Percentiles rank a stretch among this genome's conserved stretches.
phyloP scores from a whole-genome alignment of 257 asterid species.

The Scutellaria baicalensis region DNA sequence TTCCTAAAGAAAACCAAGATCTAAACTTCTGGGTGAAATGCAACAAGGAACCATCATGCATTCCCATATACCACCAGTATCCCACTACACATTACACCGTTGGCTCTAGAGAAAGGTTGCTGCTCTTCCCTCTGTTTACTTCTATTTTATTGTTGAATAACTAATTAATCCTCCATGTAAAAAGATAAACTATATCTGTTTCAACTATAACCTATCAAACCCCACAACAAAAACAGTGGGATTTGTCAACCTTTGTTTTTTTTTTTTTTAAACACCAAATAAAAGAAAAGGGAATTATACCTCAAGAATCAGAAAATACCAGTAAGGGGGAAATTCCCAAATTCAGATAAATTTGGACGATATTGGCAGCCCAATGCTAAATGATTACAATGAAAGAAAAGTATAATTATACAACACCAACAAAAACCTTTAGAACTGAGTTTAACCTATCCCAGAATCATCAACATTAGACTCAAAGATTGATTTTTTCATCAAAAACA shows the following conservation, averaged over 20 bases:
- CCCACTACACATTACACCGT: conserved; percentile 29
- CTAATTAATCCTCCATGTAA: conserved; percentile 2
- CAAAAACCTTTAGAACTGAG: conserved; percentile 16
- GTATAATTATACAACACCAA: conserved; percentile 13
- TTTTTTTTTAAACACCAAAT: conserved; percentile 1
- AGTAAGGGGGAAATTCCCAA: conserved; percentile 6
- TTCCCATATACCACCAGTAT: conserved; percentile 53
- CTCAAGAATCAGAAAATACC: conserved; percentile 32
- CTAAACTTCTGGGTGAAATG: conserved; percentile 59
- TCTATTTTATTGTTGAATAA: background rate
- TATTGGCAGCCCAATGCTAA: conserved; percentile 30
- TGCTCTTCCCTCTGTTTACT: conserved; percentile 13
- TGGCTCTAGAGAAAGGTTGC: background rate
- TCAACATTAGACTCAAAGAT: conserved; percentile 42
- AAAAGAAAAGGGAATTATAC: conserved; percentile 15
- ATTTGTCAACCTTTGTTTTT: conserved; percentile 9
- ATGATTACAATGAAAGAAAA: conserved; percentile 4
- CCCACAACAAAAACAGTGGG: conserved; percentile 80
- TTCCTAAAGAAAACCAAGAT: conserved; percentile 58
- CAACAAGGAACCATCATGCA: conserved; percentile 47
- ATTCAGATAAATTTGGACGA: conserved; percentile 25
- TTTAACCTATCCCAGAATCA: conserved; percentile 74
- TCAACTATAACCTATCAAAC: conserved; percentile 25
- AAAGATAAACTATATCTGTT: conserved; percentile 31
- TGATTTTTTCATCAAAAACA: conserved; percentile 35